Conservation (phyloP, 2,329 filamentous ascomycete species). For the Colletotrichum sojae region DNA sequence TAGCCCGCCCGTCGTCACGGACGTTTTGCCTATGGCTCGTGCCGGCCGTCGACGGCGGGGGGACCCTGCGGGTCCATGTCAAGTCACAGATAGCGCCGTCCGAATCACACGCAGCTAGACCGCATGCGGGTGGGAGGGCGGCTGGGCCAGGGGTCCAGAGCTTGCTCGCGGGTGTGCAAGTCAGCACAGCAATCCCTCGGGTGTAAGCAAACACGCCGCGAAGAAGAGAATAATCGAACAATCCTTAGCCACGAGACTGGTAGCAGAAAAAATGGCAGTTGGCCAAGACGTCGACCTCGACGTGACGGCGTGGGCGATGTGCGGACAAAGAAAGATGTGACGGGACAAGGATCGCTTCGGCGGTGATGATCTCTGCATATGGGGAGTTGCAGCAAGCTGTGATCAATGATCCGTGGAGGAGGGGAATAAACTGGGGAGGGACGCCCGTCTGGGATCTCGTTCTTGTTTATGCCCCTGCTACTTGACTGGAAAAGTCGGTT, state of each 20-base stretch:
- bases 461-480: conserved; percentile 29
- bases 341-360: conserved; percentile 26
- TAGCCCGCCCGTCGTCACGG: conserved; percentile 29
- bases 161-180: conserved; percentile 1
- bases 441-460: conserved; percentile 17
- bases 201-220: neutral
- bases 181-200: conserved; percentile 18
- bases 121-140: conserved; percentile 35
- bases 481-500: neutral
- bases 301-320: conserved; percentile 10
- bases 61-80: conserved; percentile 28
- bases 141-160: conserved; percentile 31
- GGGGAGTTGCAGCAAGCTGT: conserved; percentile 29
- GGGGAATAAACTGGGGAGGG: conserved; percentile 7
- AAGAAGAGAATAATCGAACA: neutral
- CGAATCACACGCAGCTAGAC: conserved; percentile 40
- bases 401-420: conserved; percentile 33
- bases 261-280: neutral
- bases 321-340: conserved; percentile 19
- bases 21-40: conserved; percentile 34
- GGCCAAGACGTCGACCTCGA: conserved; percentile 5
- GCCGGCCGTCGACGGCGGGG: conserved; percentile 35
- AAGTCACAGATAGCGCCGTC: conserved; percentile 41
- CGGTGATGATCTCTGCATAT: conserved; percentile 40
- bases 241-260: conserved; percentile 6